Conservation (phyloP, 495 filamentous ascomycete species). For the Penicillium ochrochloron region DNA sequence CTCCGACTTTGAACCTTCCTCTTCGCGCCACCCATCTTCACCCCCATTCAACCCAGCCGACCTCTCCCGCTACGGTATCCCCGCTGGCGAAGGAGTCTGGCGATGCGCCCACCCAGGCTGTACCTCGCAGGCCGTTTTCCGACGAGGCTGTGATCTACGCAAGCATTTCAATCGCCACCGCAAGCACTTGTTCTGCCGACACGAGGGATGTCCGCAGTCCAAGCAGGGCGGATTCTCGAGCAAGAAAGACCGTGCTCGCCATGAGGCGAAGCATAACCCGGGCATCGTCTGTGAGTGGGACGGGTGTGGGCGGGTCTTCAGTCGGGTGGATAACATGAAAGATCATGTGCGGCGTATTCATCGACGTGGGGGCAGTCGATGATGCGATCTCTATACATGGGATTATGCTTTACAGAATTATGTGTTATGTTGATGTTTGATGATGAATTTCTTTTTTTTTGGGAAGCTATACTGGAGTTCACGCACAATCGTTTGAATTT, state of each 20-base stretch:
- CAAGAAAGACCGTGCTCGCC: conserved; percentile 65
- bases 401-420: neutral
- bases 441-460: neutral
- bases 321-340: conserved; percentile 68
- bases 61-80: conserved; percentile 39
- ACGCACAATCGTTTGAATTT: neutral
- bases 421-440: neutral
- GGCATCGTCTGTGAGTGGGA: conserved; percentile 61
- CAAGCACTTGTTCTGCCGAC: conserved; percentile 65
- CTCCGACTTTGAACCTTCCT: conserved; percentile 26
- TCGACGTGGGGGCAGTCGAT: conserved; percentile 25
- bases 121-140: conserved; percentile 59
- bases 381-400: neutral
- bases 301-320: conserved; percentile 63
- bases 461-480: neutral
- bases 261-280: conserved; percentile 68
- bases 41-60: conserved; percentile 30
- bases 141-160: conserved; percentile 64
- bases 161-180: conserved; percentile 68
- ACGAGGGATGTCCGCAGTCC: conserved; percentile 62
- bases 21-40: conserved; percentile 14
- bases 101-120: conserved; percentile 63
- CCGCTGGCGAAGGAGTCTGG: conserved; percentile 46
- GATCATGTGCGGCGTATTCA: conserved; percentile 59
- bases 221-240: conserved; percentile 63